Conservation (phyloP, 257 asterid species). For the Capsicum baccatum region DNA sequence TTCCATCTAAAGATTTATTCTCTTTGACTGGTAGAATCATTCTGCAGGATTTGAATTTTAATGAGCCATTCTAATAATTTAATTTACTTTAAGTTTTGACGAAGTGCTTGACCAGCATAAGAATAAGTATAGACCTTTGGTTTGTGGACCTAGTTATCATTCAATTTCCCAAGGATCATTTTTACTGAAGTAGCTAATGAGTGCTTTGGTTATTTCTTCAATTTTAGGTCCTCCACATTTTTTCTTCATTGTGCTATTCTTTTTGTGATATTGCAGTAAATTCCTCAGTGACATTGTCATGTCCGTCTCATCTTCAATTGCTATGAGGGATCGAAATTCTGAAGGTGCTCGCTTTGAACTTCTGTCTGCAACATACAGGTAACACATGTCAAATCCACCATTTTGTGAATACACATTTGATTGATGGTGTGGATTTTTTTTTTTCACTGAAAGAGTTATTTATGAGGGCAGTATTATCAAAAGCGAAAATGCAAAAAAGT, state of each 20-base stretch:
- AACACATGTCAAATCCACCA: slow-evolving; percentile 2
- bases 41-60: neutral
- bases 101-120: neutral
- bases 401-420: slow-evolving; percentile 8
- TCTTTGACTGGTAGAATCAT: neutral
- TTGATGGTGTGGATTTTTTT: slow-evolving; percentile 18
- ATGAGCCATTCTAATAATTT: neutral
- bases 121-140: neutral
- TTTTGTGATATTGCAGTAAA: slow-evolving; percentile 59
- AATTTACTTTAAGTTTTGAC: neutral
- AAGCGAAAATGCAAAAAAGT: too few relatives aligned
- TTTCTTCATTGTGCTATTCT: neutral
- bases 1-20: neutral
- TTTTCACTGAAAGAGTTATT: slow-evolving; percentile 11
- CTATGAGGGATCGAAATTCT: slow-evolving; percentile 80
- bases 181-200: neutral
- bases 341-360: slow-evolving; percentile 97
- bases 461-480: too few relatives aligned
- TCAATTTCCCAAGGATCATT: neutral
- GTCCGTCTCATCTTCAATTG: slow-evolving; percentile 86
- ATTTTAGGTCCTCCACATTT: neutral
- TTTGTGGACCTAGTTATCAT: slow-evolving; percentile 16
- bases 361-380: slow-evolving; percentile 87
- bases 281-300: slow-evolving; percentile 86
- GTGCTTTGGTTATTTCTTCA: neutral